Base-by-base conservation (phyloP, 2,329 filamentous ascomycete species). In the Fusarium xyrophilum region DNA sequence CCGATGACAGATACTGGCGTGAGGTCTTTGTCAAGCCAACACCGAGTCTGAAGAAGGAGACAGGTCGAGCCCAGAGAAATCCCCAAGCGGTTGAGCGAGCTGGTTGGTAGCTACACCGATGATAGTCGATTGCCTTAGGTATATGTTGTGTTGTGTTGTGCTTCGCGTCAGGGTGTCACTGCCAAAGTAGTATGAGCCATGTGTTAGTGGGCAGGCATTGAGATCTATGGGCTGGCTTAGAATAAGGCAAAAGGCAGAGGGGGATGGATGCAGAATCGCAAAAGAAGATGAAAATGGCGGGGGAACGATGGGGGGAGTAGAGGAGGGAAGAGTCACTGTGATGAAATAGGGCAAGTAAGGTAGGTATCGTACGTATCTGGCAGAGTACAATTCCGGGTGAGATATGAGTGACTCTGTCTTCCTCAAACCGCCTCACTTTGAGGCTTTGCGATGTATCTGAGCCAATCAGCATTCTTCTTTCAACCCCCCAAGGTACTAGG, bases 351-450 rank as follows among this genome's bases (percentile, higher is more conserved):
- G 25, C 19, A 42, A 17, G 14, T 17, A 33, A 21, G 13, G 35
- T n/a, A 40, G 23, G 40, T 32, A 36, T 55, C 23, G 52, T 40
- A 40, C 23, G 42, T 40, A 40, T 40, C 36, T 38, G 40, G 25
- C 46, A 47, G 36, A 47, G 40, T 40, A 47, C 56, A 58, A 39
- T 60, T 23, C 40, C 15, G 44, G 23, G 33, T 58, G 43, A 43
- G 48, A 55, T 42, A 30, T 56, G 56, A 55, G 39, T 15, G 33
- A 28, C 46, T 60, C 55, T 50, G 50, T 63, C 53, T 56, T 46
- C 55, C 58, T 51, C 21, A 38, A 48, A 54, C 58, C 67, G 66
- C 67, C 67, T 69, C 67, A 64, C 47, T 68, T 64, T 70, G 54
- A 69, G 54, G 63, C 54, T 52, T 60, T 67, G 67, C 38, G 38